Evolutionary conservation across 352 stramenopile species (phyloP).

Genomic region (Phytopythium sindhum): DNA sequence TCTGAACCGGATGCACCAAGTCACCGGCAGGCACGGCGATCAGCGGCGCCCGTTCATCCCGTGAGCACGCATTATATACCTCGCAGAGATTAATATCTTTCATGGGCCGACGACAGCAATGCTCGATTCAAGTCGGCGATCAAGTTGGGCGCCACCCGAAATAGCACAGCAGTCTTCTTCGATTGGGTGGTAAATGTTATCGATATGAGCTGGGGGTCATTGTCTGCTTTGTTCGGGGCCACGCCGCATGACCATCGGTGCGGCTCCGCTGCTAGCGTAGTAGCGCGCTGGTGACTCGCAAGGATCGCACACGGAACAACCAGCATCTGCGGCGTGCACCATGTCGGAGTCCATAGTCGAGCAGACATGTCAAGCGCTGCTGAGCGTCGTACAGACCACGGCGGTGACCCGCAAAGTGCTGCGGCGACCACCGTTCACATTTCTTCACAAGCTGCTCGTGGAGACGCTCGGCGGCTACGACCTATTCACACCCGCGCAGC

Average conservation of each 20-base stretch:
- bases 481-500: constrained; percentile 67
- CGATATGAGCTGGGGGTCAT: not conserved
- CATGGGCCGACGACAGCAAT: not conserved
- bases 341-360: constrained; percentile 37
- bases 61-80: constrained; percentile 5
- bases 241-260: not conserved
- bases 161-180: not conserved
- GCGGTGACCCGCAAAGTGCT: constrained; percentile 69
- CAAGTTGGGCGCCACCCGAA: not conserved
- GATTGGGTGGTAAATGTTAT: not conserved
- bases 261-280: not conserved
- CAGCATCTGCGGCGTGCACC: not conserved
- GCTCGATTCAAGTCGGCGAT: not conserved
- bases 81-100: too few species aligned
- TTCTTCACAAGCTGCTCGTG: constrained; percentile 77
- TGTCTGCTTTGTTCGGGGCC: not conserved
- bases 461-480: constrained; percentile 56
- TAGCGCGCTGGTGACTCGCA: not conserved
- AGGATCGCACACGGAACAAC: not conserved
- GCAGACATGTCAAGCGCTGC: constrained; percentile 61
- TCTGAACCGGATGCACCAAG: constrained; percentile 39
- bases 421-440: constrained; percentile 70
- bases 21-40: constrained; percentile 19
- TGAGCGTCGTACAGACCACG: constrained; percentile 62
- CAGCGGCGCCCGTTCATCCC: constrained; percentile 45